A percentile compares a stretch with the other conserved stretches of the same genome.
phyloP scores from a whole-genome alignment of 1,284 basidiomycete genomes.

The Schizopora paradoxa region DNA sequence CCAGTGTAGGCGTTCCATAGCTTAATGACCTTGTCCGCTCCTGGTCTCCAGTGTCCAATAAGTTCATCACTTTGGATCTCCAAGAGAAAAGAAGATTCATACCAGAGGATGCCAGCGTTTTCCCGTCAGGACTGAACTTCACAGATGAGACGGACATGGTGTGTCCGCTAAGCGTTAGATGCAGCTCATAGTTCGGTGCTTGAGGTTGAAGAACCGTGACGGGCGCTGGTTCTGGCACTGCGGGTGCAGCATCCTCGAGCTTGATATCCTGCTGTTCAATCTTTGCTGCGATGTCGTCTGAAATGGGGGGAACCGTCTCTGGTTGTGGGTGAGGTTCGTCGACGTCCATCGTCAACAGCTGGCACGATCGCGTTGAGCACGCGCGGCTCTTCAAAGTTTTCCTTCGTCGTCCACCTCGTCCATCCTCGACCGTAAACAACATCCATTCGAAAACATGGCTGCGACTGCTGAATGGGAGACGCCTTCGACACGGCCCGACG shows the following conservation, averaged over 20 bases:
- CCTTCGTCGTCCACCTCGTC: background rate
- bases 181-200: constrained; percentile 36
- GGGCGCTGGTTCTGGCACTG: constrained; percentile 13
- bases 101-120: constrained; percentile 72
- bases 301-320: constrained; percentile 18
- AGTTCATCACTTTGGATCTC: background rate
- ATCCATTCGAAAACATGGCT: constrained; percentile 25
- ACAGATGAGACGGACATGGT: constrained; percentile 67
- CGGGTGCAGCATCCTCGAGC: constrained; percentile 3
- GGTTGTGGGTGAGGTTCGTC: background rate
- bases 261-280: constrained; percentile 9
- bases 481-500: constrained; percentile 72
- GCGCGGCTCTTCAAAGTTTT: background rate
- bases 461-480: constrained; percentile 59
- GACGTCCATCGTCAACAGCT: too few relatives aligned
- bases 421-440: constrained; percentile 13
- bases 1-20: constrained; percentile 73
- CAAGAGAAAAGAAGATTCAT: constrained; percentile 25
- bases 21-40: constrained; percentile 74
- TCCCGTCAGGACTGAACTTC: constrained; percentile 77
- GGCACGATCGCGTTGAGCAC: constrained; percentile 2
- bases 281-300: constrained; percentile 14
- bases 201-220: constrained; percentile 10
- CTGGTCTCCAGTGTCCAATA: constrained; percentile 38
- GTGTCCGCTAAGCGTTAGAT: constrained; percentile 65